phyloP scores from a whole-genome alignment of 1,139 yeast species.

The Pichia sp. region DNA sequence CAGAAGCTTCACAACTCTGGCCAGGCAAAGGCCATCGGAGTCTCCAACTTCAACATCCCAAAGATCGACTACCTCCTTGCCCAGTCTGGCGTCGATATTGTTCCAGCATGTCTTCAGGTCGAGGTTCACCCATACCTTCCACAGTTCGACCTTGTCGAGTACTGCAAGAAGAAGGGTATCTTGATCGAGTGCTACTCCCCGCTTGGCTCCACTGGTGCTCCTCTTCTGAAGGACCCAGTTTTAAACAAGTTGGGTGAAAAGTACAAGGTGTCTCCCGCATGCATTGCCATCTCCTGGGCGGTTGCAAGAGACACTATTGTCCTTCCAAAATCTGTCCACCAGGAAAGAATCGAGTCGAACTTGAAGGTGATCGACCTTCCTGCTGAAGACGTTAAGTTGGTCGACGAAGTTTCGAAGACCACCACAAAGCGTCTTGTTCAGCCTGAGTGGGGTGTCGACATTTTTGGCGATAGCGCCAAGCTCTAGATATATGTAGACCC shows the following conservation, averaged over 20 bases:
- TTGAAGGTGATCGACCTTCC: constrained; percentile 47
- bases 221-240: constrained; percentile 50
- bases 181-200: constrained; percentile 76
- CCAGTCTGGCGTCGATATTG: constrained; percentile 40
- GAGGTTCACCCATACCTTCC: constrained; percentile 76
- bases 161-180: constrained; percentile 51
- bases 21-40: constrained; percentile 63
- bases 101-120: constrained; percentile 71
- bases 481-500: neutral
- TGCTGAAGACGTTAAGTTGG: constrained; percentile 49
- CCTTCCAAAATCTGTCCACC: constrained; percentile 68
- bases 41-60: constrained; percentile 64
- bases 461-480: constrained; percentile 6
- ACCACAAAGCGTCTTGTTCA: constrained; percentile 49
- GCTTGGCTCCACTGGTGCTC: constrained; percentile 66
- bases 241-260: constrained; percentile 52
- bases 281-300: constrained; percentile 68
- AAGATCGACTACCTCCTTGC: constrained; percentile 51
- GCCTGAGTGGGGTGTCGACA: constrained; percentile 36
- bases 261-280: constrained; percentile 54
- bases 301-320: constrained; percentile 65
- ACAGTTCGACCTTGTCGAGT: constrained; percentile 59
- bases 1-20: constrained; percentile 49
- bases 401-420: constrained; percentile 43
- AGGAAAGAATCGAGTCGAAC: constrained; percentile 58